Evolutionary conservation across 2,329 filamentous ascomycete species (phyloP), one percentile per base, ranked within the genome.

Genomic region (Phaeomoniella chlamydospora): DNA sequence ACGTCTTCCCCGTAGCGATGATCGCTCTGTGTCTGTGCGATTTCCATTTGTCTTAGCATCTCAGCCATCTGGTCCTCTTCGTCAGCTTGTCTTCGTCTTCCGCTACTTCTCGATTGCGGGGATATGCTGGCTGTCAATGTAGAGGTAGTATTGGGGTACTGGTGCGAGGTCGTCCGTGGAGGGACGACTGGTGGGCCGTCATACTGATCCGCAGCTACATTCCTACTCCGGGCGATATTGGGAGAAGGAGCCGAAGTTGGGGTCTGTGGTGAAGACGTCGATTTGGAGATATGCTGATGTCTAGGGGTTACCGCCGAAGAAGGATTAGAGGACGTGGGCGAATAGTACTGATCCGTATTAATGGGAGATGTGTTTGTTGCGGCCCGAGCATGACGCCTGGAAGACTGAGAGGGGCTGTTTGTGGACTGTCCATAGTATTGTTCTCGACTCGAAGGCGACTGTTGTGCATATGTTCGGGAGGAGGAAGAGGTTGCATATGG

Each of bases 121-220:
- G 44, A 55, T 38, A 48, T 31, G 45, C 51, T 46, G 42, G 61
- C 58, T 42, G 61, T 57, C 46, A 46, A 49, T 40, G 46, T 57
- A 47, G 48, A 59, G 50, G 35, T 37, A 33, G 41, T 37, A 19
- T 38, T 42, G 43, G 52, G 55, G 61, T 64, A 68, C 44, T 76
- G 72, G 44, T 75, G 80, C 31, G 84, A 90, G 11, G 86, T 92
- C 5, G 82, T 87, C 50, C 86, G 74, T 22, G 83, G 82, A 33
- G 82, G 86, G 37, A 80, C 77, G 47, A 83, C 69, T 15, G 82
- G 79, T 36, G 80, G 74, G 18, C 57, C 57, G 39, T 58, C 62
- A 70, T 74, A 57, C 65, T 72, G 58, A 61, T 71, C 60, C 37
- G 58, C 52, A 30, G 53, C 51, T 31, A 50, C 46, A 18, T 44